Percentiles rank a stretch among this genome's conserved stretches.
These are phyloP conservation scores for Isatis lusitanica DNA, from an alignment of 441 rosid genomes.

Conservation along the genomic window DNA sequence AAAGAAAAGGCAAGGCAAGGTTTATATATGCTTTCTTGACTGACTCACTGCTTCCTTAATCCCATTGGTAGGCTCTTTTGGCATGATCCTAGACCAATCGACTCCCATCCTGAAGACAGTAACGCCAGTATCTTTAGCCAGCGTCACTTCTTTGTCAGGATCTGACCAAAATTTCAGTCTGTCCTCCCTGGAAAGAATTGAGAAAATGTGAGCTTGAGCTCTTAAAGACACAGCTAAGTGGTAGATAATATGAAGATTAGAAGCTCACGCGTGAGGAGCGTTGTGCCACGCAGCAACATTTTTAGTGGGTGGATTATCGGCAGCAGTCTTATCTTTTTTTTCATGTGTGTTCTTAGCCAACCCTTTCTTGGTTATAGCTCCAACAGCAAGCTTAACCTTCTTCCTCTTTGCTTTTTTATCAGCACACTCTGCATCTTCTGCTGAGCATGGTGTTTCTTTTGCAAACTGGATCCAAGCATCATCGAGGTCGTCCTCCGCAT, in stretches of 20 bases:
- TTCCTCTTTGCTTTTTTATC: slow-evolving; percentile 43
- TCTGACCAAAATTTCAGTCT: slow-evolving; percentile 96
- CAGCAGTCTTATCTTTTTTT: slow-evolving; percentile 42
- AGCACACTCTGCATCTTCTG: slow-evolving; percentile 57
- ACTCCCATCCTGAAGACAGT: slow-evolving; percentile 90
- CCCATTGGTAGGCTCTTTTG: slow-evolving; percentile 75
- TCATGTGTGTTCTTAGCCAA: slow-evolving; percentile 52
- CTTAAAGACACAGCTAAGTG: slow-evolving; percentile 6
- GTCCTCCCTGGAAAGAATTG: slow-evolving; percentile 63
- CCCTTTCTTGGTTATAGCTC: slow-evolving; percentile 84
- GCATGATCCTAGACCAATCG: slow-evolving; percentile 92
- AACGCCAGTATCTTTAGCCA: slow-evolving; percentile 85
- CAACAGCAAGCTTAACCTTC: slow-evolving; percentile 72
- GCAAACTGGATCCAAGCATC: slow-evolving; percentile 98
- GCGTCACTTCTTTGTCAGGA: slow-evolving; percentile 85
- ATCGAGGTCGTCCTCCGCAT: slow-evolving; percentile 86
- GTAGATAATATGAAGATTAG: not conserved
- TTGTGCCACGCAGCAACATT: slow-evolving; percentile 97
- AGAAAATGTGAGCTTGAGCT: slow-evolving; percentile 30
- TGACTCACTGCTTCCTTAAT: slow-evolving; percentile 64
- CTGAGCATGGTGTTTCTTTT: slow-evolving; percentile 50
- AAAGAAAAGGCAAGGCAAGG: not conserved
- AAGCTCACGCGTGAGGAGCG: slow-evolving; percentile 76
- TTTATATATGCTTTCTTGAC: slow-evolving; percentile 36
- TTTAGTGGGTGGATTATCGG: slow-evolving; percentile 50